A percentile compares a stretch with the other conserved stretches of the same genome.
These are phyloP conservation scores for Solanum aculeatissimum DNA, from an alignment of 305 asterid species.

Conservation along the genomic window DNA sequence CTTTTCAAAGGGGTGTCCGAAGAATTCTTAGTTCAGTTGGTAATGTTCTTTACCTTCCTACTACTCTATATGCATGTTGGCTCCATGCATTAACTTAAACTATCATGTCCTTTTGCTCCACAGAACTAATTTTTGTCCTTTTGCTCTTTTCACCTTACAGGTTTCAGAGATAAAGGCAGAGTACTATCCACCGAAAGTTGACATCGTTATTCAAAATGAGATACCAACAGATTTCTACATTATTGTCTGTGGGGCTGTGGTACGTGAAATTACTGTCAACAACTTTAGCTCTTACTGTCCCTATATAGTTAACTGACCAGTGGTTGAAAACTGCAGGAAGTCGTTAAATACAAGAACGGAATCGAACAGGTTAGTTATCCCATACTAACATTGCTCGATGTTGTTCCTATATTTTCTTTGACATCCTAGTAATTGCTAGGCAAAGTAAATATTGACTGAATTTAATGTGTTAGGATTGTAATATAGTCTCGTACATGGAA, in stretches of 20 bases:
- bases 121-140: not conserved
- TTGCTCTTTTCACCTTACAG: constrained; percentile 20
- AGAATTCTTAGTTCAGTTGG: constrained; percentile 81
- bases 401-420: not conserved
- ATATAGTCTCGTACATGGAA: too few relatives aligned
- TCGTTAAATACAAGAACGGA: constrained; percentile 47
- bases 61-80: not conserved
- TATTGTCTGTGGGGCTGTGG: constrained; percentile 88
- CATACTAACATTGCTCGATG: not conserved
- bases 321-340: constrained; percentile 58
- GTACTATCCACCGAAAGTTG: constrained; percentile 91
- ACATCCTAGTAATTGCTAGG: not conserved
- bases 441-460: not conserved
- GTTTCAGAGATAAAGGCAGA: constrained; percentile 95
- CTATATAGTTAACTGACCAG: constrained; percentile 4
- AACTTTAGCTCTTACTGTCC: not conserved
- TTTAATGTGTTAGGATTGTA: not conserved
- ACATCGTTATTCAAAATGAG: constrained; percentile 77
- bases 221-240: constrained; percentile 91
- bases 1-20: constrained; percentile 78
- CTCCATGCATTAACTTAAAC: not conserved
- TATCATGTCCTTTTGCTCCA: not conserved
- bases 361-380: constrained; percentile 51
- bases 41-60: constrained; percentile 8
- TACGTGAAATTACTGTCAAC: constrained; percentile 13